Evolutionary conservation across 2,329 filamentous ascomycete species (phyloP), one percentile per base, ranked within the genome.

Genomic region (Lachnellula arida): DNA sequence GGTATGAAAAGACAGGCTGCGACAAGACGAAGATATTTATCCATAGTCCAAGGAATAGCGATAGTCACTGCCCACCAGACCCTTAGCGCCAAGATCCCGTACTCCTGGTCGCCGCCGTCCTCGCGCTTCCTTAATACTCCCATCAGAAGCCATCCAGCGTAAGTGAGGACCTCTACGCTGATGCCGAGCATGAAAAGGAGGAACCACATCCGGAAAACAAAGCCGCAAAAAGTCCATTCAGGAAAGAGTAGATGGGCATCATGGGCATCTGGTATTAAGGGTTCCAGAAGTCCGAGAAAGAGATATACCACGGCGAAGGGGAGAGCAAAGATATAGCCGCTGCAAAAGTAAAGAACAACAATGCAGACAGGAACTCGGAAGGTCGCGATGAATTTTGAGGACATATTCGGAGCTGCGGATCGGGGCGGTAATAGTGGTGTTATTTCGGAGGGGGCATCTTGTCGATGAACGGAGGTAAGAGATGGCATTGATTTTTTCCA

Each of bases 351-450:
- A 49, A 54, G 17, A 34, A 2, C 46, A 50, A 54, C 35, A 50
- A 54, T 49, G 46, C 46, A 42, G 37, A 50, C 17, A 49, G 46
- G 52, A 54, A 49, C 32, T 49, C 19, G 46, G 34, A 54, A 43
- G 52, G 46, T 49, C 17, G n/a, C 46, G 46, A 54, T 54, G 52
- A 54, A 46, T 49, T 54, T 54, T 49, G 37, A 54, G 52, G 46
- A 49, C 52, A 49, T 54, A 22, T 54, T 54, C 23, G 52, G 52
- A 43, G 46, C 46, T 49, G 52, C 46, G 46, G 52, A 49, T 54
- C 17, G 39, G 46, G 35, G 39, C 6, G 35, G 52, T 25, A 35
- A 46, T 43, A 52, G 39, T 43, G 40, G 46, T 54, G 34, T 54
- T 17, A 43, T 50, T 48, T 28, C 42, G 37, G 52, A 50, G 46